These are phyloP conservation scores for Akanthomyces dipterigenus DNA, from an alignment of 2,329 filamentous ascomycete genomes.

Conservation along the genomic window DNA sequence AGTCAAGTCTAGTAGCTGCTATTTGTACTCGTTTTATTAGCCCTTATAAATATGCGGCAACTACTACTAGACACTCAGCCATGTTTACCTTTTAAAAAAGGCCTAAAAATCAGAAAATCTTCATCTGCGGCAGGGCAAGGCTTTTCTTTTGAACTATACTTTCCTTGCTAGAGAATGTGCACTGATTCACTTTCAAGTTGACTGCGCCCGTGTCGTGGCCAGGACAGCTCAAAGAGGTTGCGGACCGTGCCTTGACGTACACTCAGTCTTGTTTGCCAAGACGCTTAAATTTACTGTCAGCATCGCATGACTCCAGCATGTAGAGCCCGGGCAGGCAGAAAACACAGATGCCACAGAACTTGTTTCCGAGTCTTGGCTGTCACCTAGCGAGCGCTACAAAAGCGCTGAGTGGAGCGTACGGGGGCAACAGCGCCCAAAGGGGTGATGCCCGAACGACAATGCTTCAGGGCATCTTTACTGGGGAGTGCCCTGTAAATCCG, in stretches of 20 bases:
- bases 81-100: too few relatives aligned
- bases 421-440: background rate
- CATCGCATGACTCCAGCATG: background rate
- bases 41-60: too few relatives aligned
- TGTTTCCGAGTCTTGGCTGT: background rate
- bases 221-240: background rate
- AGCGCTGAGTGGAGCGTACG: background rate
- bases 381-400: background rate
- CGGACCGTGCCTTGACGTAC: background rate
- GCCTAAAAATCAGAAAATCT: too few relatives aligned
- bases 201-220: background rate
- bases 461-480: background rate
- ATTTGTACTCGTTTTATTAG: too few relatives aligned
- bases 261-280: background rate
- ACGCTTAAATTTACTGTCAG: background rate
- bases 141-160: too few relatives aligned
- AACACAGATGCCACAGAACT: background rate
- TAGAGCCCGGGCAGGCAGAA: background rate
- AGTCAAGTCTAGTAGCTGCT: conserved; percentile 22
- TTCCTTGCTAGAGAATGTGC: too few relatives aligned
- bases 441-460: background rate
- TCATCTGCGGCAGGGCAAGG: too few relatives aligned
- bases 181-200: background rate
- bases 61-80: too few relatives aligned
- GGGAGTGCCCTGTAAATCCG: background rate